phyloP scores from a whole-genome alignment of 805 yeast species.

The Monosporozyma siamensis region DNA sequence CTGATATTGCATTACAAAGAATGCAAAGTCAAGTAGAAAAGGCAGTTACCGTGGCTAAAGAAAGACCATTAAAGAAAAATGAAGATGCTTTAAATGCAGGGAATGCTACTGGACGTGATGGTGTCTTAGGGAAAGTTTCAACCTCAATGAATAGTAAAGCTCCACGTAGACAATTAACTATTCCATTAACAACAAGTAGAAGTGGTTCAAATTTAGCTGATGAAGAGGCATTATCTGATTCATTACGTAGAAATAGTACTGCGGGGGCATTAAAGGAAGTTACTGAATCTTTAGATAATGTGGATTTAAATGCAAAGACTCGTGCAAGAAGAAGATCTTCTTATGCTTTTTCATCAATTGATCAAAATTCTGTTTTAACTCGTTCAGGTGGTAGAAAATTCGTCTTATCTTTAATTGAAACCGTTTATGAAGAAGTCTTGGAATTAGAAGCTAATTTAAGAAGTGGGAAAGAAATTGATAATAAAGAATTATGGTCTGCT shows the following conservation, averaged over 20 bases:
- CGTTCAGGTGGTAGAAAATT: slow-evolving; percentile 40
- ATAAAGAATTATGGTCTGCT: slow-evolving; percentile 61
- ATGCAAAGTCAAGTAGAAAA: slow-evolving; percentile 97
- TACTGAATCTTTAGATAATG: slow-evolving; percentile 25
- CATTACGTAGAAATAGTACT: slow-evolving; percentile 6
- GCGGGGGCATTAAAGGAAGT: slow-evolving; percentile 25
- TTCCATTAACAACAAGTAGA: slow-evolving; percentile 28
- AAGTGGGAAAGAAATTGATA: slow-evolving; percentile 40
- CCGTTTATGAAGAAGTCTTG: slow-evolving; percentile 66
- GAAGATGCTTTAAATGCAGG: slow-evolving; percentile 24
- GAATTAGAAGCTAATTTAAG: slow-evolving; percentile 69
- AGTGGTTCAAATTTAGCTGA: slow-evolving; percentile 11
- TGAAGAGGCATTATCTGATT: slow-evolving; percentile 8
- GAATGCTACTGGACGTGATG: slow-evolving; percentile 50
- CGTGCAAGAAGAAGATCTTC: slow-evolving; percentile 30
- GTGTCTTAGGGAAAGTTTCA: slow-evolving; percentile 83
- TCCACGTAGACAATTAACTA: slow-evolving; percentile 78
- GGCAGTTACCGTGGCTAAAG: slow-evolving; percentile 92
- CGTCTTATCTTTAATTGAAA: slow-evolving; percentile 63
- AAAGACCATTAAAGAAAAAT: slow-evolving; percentile 44
- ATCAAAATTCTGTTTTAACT: slow-evolving; percentile 28
- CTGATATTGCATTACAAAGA: slow-evolving; percentile 86
- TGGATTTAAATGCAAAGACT: slow-evolving; percentile 19
- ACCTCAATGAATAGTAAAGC: slow-evolving; percentile 73
- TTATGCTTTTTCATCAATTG: slow-evolving; percentile 28